phyloP scores from a whole-genome alignment of 2,329 filamentous ascomycete genomes.

The Cladobotryum mycophilum region DNA sequence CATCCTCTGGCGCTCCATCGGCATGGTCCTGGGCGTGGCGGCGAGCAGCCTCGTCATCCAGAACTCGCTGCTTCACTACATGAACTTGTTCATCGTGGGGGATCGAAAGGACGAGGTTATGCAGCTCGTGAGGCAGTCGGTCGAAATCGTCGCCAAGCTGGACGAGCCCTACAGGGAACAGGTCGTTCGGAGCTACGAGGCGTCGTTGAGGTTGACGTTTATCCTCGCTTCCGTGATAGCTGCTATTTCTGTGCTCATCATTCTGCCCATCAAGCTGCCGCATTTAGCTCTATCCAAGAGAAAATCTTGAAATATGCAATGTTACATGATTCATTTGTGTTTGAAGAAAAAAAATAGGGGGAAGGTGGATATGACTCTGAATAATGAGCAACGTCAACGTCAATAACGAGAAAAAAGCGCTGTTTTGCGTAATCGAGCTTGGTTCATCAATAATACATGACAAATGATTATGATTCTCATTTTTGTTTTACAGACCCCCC shows the following conservation, averaged over 20 bases:
- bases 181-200: slow-evolving; percentile 50
- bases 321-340: too few species aligned
- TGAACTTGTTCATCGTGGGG: slow-evolving; percentile 53
- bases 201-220: slow-evolving; percentile 44
- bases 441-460: neutral
- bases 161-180: slow-evolving; percentile 42
- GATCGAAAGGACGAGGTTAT: slow-evolving; percentile 52
- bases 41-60: slow-evolving; percentile 66
- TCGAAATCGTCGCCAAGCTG: slow-evolving; percentile 45
- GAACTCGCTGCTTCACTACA: slow-evolving; percentile 57
- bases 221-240: slow-evolving; percentile 40
- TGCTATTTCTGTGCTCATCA: slow-evolving; percentile 39
- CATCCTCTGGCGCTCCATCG: slow-evolving; percentile 64
- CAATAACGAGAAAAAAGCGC: too few species aligned
- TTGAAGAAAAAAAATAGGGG: too few species aligned
- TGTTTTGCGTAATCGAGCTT: too few species aligned
- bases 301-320: slow-evolving; percentile 1
- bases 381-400: too few species aligned
- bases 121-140: slow-evolving; percentile 44
- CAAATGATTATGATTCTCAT: neutral
- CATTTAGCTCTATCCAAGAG: slow-evolving; percentile 39
- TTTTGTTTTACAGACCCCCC: neutral
- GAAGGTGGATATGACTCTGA: too few species aligned
- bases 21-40: slow-evolving; percentile 68
- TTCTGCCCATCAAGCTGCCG: slow-evolving; percentile 49